Percentiles rank a stretch among this genome's conserved stretches.
phyloP scores from a whole-genome alignment of 139 green algal species.

The Micractinium sp. region DNA sequence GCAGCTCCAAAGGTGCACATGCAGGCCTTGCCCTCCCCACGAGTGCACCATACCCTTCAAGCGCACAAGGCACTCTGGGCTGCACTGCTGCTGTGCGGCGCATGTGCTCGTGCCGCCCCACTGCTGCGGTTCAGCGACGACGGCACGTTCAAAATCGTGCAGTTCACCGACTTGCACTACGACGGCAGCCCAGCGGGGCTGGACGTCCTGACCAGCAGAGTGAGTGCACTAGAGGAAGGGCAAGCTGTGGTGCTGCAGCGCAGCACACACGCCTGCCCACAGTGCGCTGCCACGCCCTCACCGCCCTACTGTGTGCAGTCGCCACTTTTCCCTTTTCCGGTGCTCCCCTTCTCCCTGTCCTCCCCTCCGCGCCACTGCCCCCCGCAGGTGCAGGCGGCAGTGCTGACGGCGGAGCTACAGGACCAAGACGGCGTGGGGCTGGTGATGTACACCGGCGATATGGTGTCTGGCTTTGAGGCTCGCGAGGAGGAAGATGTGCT shows the following conservation, averaged over 20 bases:
- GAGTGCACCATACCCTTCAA: too few species aligned
- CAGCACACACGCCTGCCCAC: too few species aligned
- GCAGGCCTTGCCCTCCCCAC: too few species aligned
- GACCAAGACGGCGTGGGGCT: not conserved
- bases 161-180: conserved; percentile 42
- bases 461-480: conserved; percentile 29
- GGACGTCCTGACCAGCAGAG: conserved; percentile 13
- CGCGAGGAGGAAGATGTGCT: not conserved
- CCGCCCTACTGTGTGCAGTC: not conserved
- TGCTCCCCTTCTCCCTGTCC: not conserved
- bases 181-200: not conserved
- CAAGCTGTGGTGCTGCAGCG: too few species aligned
- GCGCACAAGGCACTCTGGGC: too few species aligned
- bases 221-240: not conserved
- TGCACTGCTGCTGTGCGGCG: too few species aligned
- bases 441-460: conserved; percentile 34
- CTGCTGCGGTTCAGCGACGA: not conserved
- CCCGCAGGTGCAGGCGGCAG: conserved; percentile 21
- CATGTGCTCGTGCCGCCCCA: too few species aligned
- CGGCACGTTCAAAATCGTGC: conserved; percentile 28
- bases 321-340: too few species aligned
- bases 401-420: conserved; percentile 16
- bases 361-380: too few species aligned
- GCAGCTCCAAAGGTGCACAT: too few species aligned
- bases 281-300: too few species aligned